A percentile compares a stretch with the other conserved stretches of the same genome.
phyloP scores from a whole-genome alignment of 257 asterid genomes.

The Gardenia jasminoides region DNA sequence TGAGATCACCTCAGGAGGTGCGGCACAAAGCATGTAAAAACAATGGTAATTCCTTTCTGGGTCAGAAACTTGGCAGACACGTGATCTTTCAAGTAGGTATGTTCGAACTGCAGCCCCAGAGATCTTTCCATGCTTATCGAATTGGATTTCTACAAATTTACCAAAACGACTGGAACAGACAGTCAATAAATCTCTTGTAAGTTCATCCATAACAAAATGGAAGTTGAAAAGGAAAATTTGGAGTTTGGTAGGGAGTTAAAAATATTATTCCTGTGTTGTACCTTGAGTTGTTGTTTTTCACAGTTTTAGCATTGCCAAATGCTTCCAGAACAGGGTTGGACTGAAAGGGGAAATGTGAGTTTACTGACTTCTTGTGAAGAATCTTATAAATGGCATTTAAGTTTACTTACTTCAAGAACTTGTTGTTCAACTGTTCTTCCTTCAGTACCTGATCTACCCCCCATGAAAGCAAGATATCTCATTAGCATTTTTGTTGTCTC shows the following conservation, averaged over 20 bases:
- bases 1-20: constrained; percentile 84
- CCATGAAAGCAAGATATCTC: constrained; percentile 97
- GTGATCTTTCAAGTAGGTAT: constrained; percentile 89
- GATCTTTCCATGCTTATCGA: constrained; percentile 84
- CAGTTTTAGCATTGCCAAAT: constrained; percentile 94
- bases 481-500: constrained; percentile 95
- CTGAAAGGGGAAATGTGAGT: constrained; percentile 38
- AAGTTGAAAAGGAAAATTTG: neutral
- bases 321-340: constrained; percentile 98
- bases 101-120: constrained; percentile 98
- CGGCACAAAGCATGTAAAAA: constrained; percentile 93
- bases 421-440: constrained; percentile 98
- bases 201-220: constrained; percentile 25
- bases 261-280: constrained; percentile 20
- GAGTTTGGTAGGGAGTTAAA: constrained; percentile 3
- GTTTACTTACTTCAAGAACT: constrained; percentile 75
- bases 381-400: constrained; percentile 9
- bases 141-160: constrained; percentile 94
- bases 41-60: constrained; percentile 97
- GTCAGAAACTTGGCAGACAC: constrained; percentile 94
- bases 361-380: constrained; percentile 5
- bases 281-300: constrained; percentile 96
- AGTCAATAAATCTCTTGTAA: constrained; percentile 45
- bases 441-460: constrained; percentile 86
- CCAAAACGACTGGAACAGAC: constrained; percentile 89